A percentile compares a stretch with the other conserved stretches of the same genome.
Conservation (phyloP, 2,329 filamentous ascomycete species). For the Podosphaera xanthii region DNA sequence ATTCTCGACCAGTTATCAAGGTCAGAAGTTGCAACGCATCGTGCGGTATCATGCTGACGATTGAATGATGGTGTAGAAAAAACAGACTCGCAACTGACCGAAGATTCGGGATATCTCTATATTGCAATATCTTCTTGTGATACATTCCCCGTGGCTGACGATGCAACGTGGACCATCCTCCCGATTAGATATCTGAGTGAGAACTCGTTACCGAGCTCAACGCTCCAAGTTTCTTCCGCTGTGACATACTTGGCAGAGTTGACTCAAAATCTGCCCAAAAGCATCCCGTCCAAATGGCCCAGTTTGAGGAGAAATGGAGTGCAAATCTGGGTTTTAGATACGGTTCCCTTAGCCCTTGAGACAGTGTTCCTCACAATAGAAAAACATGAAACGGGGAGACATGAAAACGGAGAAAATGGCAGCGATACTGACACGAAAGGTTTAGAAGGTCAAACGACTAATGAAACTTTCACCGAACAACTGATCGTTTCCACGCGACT, state of each 20-base stretch:
- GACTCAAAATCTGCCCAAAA: conserved; percentile 44
- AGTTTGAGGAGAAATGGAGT: conserved; percentile 53
- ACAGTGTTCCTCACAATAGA: conserved; percentile 75
- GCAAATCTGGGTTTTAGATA: conserved; percentile 65
- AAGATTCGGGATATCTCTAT: conserved; percentile 26
- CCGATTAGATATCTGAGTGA: conserved; percentile 39
- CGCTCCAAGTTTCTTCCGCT: conserved; percentile 53
- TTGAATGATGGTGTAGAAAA: conserved; percentile 5
- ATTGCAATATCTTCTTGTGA: conserved; percentile 56
- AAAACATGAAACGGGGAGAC: conserved; percentile 50
- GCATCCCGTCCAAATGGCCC: conserved; percentile 53
- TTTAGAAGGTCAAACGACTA: neutral
- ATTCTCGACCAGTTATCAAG: conserved; percentile 36
- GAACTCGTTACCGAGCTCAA: conserved; percentile 44
- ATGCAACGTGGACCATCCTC: conserved; percentile 63
- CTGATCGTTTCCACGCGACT: conserved; percentile 43
- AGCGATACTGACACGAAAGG: neutral
- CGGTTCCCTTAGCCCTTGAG: conserved; percentile 57
- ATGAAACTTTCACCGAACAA: conserved; percentile 17
- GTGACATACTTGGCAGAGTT: conserved; percentile 61
- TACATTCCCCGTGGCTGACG: conserved; percentile 31
- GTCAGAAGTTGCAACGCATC: conserved; percentile 15
- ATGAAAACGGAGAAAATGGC: conserved; percentile 55
- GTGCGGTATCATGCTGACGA: conserved; percentile 2
- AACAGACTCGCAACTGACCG: conserved; percentile 8